These are phyloP conservation scores for Candida nanaspora DNA, from an alignment of 805 yeast species.

Conservation along the genomic window DNA sequence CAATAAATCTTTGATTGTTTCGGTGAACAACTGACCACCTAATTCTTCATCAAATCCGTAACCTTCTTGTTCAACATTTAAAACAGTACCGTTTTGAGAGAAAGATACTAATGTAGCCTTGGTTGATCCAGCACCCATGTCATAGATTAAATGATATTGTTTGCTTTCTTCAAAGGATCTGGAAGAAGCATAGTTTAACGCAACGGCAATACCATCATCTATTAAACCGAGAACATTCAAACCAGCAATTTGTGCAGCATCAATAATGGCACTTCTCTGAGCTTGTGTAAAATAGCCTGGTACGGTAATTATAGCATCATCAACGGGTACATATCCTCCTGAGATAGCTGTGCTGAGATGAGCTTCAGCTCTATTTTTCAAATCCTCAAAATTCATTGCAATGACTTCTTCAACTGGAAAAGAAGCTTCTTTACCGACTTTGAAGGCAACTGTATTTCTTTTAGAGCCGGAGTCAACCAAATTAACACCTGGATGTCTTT, in stretches of 20 bases:
- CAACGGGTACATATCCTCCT: conserved; percentile 41
- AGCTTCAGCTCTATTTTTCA: conserved; percentile 55
- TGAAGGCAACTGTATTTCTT: conserved; percentile 52
- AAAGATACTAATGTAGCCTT: conserved; percentile 78
- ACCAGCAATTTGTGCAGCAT: conserved; percentile 67
- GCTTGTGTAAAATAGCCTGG: conserved; percentile 63
- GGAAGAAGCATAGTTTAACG: conserved; percentile 64
- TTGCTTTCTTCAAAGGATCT: conserved; percentile 38
- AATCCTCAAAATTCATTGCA: conserved; percentile 74
- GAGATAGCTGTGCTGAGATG: conserved; percentile 50
- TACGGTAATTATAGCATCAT: conserved; percentile 67
- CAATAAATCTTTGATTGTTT: conserved; percentile 53
- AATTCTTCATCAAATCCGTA: conserved; percentile 59
- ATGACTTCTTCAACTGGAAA: conserved; percentile 67
- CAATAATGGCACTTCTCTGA: conserved; percentile 65
- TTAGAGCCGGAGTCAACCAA: conserved; percentile 32
- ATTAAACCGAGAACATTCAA: conserved; percentile 59
- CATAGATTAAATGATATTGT: conserved; percentile 68
- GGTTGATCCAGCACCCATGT: conserved; percentile 90
- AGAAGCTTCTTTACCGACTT: conserved; percentile 31
- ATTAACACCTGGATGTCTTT: conserved; percentile 55
- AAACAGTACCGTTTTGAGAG: conserved; percentile 32
- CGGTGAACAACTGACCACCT: conserved; percentile 75
- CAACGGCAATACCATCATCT: conserved; percentile 91
- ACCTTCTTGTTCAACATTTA: conserved; percentile 57